These are phyloP conservation scores for Paralagenidium karlingii DNA, from an alignment of 352 stramenopile genomes.

Conservation along the genomic window DNA sequence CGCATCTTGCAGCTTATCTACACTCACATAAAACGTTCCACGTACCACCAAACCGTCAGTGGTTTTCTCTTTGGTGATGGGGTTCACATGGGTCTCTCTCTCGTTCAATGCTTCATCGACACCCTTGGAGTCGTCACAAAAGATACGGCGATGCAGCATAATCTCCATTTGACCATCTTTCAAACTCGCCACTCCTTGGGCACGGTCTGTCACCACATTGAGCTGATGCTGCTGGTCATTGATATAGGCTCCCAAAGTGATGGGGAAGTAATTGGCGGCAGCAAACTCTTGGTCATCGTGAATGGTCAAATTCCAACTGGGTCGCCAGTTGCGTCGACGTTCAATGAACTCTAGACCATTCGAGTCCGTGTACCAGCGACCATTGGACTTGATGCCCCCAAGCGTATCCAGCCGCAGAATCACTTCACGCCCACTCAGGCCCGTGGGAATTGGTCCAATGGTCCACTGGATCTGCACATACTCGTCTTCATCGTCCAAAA, in stretches of 20 bases:
- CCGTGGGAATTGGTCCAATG: constrained; percentile 60
- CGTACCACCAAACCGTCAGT: constrained; percentile 55
- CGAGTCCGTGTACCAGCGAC: constrained; percentile 88
- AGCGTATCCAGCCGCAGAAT: constrained; percentile 82
- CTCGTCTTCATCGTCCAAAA: constrained; percentile 67
- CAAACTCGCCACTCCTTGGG: constrained; percentile 87
- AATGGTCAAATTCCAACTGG: constrained; percentile 80
- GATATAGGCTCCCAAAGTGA: constrained; percentile 92
- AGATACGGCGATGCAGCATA: constrained; percentile 94
- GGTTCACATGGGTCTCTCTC: constrained; percentile 75
- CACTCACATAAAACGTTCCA: constrained; percentile 54
- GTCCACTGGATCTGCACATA: constrained; percentile 95
- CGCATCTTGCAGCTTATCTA: constrained; percentile 35
- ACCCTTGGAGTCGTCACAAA: constrained; percentile 89
- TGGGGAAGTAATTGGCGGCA: constrained; percentile 95
- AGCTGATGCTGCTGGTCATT: constrained; percentile 79
- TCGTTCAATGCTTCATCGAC: constrained; percentile 89
- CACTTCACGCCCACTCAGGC: constrained; percentile 92
- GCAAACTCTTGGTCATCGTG: constrained; percentile 89
- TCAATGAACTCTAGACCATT: constrained; percentile 93
- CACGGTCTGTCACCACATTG: constrained; percentile 85
- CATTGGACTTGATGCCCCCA: constrained; percentile 31
- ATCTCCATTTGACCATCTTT: constrained; percentile 88
- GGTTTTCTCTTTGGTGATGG: constrained; percentile 32
- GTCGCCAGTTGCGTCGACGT: constrained; percentile 77